A percentile compares a stretch with the other conserved stretches of the same genome.
Conservation (phyloP, 2,329 filamentous ascomycete genomes). For the Sordariomycetes sp. region DNA sequence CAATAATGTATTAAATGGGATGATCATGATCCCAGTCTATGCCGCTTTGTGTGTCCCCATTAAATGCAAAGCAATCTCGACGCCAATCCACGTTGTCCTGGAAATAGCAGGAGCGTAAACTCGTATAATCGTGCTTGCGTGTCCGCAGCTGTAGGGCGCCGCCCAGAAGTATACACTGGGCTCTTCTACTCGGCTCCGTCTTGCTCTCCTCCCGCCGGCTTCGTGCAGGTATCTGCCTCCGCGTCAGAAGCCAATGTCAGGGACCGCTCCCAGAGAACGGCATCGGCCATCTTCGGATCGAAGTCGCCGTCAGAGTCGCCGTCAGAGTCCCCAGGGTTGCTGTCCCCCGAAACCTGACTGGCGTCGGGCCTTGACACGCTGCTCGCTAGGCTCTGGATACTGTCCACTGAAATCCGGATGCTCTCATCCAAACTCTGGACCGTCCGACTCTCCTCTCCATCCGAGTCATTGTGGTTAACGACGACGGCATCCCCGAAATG, state of each 20-base stretch:
- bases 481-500: conserved; percentile 7
- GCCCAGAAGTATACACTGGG: too few relatives aligned
- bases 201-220: too few relatives aligned
- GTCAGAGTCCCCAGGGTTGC: background rate
- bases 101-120: too few relatives aligned
- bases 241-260: too few relatives aligned
- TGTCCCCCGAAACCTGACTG: background rate
- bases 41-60: background rate
- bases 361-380: background rate
- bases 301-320: background rate
- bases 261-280: too few relatives aligned
- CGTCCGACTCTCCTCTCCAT: background rate
- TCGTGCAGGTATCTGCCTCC: too few relatives aligned
- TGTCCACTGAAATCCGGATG: background rate
- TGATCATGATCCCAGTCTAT: background rate
- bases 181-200: too few relatives aligned
- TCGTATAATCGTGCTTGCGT: too few relatives aligned
- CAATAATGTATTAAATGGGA: background rate
- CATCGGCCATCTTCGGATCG: background rate
- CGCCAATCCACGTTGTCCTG: too few relatives aligned
- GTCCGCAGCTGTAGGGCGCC: too few relatives aligned
- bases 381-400: background rate
- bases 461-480: conserved; percentile 2
- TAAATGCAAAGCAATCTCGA: background rate
- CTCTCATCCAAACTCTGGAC: background rate